phyloP scores from a whole-genome alignment of 768 basidiomycete species.

The Coprinopsis marcescibilis region DNA sequence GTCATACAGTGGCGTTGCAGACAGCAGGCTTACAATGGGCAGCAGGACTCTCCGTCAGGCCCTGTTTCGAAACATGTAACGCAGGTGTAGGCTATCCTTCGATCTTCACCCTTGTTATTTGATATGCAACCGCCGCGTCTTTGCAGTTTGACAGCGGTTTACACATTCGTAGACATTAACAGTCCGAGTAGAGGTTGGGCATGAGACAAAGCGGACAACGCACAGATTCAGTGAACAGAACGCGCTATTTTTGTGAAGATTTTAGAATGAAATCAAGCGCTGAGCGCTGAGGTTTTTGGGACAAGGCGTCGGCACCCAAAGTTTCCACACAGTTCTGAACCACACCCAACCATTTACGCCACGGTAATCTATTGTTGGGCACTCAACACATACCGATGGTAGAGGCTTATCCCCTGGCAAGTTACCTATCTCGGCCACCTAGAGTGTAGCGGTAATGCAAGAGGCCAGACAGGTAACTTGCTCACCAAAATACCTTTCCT shows the following conservation, averaged over 20 bases:
- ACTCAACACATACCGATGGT: too few species aligned
- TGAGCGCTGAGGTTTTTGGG: neutral
- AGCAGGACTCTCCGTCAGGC: slow-evolving; percentile 38
- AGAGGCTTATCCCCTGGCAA: too few species aligned
- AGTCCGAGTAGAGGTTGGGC: slow-evolving; percentile 41
- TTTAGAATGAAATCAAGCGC: too few species aligned
- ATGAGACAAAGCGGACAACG: slow-evolving; percentile 48
- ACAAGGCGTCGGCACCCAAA: slow-evolving; percentile 32
- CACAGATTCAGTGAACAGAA: too few species aligned
- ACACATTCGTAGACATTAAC: slow-evolving; percentile 55
- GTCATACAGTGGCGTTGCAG: too few species aligned
- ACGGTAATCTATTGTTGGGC: too few species aligned
- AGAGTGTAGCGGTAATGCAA: too few species aligned
- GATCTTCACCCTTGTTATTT: slow-evolving; percentile 62
- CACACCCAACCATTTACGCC: slow-evolving; percentile 44
- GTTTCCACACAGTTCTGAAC: slow-evolving; percentile 34
- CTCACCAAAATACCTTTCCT: too few species aligned
- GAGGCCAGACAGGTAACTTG: too few species aligned
- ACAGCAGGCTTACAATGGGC: slow-evolving; percentile 21
- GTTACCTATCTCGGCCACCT: too few species aligned
- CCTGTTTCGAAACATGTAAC: slow-evolving; percentile 40
- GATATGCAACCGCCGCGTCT: slow-evolving; percentile 74
- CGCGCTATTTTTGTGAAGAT: too few species aligned
- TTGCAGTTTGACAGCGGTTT: slow-evolving; percentile 54
- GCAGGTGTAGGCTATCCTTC: slow-evolving; percentile 55